Conservation (phyloP, 306 rosid species). For the Vigna trinervia region DNA sequence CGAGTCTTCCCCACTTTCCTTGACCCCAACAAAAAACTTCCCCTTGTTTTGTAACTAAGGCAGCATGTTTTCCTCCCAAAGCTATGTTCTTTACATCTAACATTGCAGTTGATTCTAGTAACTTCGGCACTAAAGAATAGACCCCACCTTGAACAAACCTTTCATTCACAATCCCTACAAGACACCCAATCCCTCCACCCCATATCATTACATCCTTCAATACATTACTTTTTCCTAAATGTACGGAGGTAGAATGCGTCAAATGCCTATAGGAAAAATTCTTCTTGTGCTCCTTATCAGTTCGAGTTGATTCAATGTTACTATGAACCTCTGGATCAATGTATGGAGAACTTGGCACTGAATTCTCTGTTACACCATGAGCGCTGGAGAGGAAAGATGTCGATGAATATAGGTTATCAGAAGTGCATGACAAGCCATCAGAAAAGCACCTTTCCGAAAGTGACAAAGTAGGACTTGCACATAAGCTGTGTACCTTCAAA, state of each 20-base stretch:
- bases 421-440: constrained; percentile 75
- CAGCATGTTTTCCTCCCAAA: constrained; percentile 85
- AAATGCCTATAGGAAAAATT: constrained; percentile 46
- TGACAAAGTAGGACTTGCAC: constrained; percentile 82
- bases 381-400: constrained; percentile 55
- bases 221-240: constrained; percentile 52
- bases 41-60: constrained; percentile 79
- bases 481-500: constrained; percentile 74
- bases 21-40: constrained; percentile 93
- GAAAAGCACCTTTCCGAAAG: constrained; percentile 80
- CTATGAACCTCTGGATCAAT: constrained; percentile 52
- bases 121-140: constrained; percentile 70
- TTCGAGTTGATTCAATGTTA: constrained; percentile 44
- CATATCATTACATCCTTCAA: constrained; percentile 87
- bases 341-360: constrained; percentile 64
- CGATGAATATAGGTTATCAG: constrained; percentile 58
- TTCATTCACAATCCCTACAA: constrained; percentile 53
- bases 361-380: constrained; percentile 50
- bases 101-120: constrained; percentile 71
- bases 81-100: constrained; percentile 71
- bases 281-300: constrained; percentile 48
- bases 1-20: constrained; percentile 74
- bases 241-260: constrained; percentile 49
- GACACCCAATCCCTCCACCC: constrained; percentile 77
- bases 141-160: constrained; percentile 47